These are phyloP conservation scores for Galerina marginata DNA, from an alignment of 768 basidiomycete genomes.

Conservation along the genomic window DNA sequence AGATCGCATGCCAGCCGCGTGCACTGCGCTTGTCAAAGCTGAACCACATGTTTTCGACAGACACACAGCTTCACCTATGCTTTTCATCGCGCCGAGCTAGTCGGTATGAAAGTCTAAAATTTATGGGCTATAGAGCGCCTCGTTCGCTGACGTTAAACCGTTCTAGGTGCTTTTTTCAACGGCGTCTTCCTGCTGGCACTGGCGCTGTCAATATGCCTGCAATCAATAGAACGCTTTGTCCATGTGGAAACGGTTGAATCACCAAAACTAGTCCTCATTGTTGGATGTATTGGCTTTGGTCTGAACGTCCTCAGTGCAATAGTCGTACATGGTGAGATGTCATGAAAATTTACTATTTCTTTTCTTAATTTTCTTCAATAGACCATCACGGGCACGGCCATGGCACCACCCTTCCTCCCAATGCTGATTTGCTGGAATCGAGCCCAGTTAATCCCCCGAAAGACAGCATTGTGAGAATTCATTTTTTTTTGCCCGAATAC, in stretches of 20 bases:
- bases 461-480: slow-evolving; percentile 35
- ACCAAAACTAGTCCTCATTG: slow-evolving; percentile 51
- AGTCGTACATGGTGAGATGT: slow-evolving; percentile 50
- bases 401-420: slow-evolving; percentile 3
- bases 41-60: slow-evolving; percentile 28
- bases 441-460: slow-evolving; percentile 23
- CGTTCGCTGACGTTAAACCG: slow-evolving; percentile 9
- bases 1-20: slow-evolving; percentile 1
- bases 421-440: slow-evolving; percentile 24
- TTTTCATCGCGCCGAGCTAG: slow-evolving; percentile 59
- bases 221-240: slow-evolving; percentile 60
- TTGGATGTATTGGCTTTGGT: slow-evolving; percentile 51
- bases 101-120: slow-evolving; percentile 41
- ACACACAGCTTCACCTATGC: slow-evolving; percentile 58
- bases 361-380: slow-evolving; percentile 14
- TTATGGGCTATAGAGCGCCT: slow-evolving; percentile 6
- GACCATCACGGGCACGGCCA: slow-evolving; percentile 52
- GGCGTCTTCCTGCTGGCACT: slow-evolving; percentile 58
- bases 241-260: slow-evolving; percentile 47
- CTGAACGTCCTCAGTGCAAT: slow-evolving; percentile 54
- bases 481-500: background rate
- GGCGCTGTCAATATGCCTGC: slow-evolving; percentile 55
- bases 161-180: slow-evolving; percentile 57
- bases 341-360: slow-evolving; percentile 6
- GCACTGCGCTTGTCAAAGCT: background rate